phyloP scores from a whole-genome alignment of 1,139 yeast species.

The Debaryomyces psychrophilus region DNA sequence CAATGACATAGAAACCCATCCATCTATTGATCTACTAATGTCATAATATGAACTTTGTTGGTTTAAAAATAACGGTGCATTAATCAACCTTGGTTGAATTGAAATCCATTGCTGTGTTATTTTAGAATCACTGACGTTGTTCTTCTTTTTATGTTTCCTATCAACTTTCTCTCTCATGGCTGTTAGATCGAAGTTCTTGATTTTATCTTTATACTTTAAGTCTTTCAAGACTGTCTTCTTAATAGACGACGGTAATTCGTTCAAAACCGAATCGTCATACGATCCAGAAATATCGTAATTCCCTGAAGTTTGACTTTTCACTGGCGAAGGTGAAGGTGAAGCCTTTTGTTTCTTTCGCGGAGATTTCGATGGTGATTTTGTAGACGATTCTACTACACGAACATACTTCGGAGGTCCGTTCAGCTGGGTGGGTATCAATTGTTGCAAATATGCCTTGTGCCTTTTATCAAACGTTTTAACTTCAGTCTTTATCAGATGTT shows the following conservation, averaged over 20 bases:
- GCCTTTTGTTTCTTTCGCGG: constrained; percentile 12
- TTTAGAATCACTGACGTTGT: constrained; percentile 3
- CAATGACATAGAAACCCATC: constrained; percentile 54
- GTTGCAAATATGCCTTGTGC: constrained; percentile 37
- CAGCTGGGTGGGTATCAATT: constrained; percentile 38
- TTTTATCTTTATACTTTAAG: constrained; percentile 32
- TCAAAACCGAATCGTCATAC: constrained; percentile 45
- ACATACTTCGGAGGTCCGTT: constrained; percentile 38
- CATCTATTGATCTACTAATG: constrained; percentile 37
- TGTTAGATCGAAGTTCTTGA: constrained; percentile 30
- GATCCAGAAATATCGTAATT: constrained; percentile 25
- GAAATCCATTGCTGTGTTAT: constrained; percentile 31
- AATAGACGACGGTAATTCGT: constrained; percentile 51
- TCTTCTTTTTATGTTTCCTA: constrained; percentile 20
- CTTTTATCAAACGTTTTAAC: constrained; percentile 16
- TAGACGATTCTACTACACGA: constrained; percentile 41
- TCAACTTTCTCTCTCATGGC: constrained; percentile 37
- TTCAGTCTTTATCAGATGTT: constrained; percentile 17
- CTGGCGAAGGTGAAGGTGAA: constrained; percentile 18
- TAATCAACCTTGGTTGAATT: constrained; percentile 23
- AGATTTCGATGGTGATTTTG: constrained; percentile 17
- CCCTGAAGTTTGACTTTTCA: constrained; percentile 18
- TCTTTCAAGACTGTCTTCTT: constrained; percentile 46
- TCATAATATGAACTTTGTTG: constrained; percentile 32
- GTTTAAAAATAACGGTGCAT: constrained; percentile 41